phyloP scores from a whole-genome alignment of 2,329 filamentous ascomycete genomes.

The Diplodia sapinea region DNA sequence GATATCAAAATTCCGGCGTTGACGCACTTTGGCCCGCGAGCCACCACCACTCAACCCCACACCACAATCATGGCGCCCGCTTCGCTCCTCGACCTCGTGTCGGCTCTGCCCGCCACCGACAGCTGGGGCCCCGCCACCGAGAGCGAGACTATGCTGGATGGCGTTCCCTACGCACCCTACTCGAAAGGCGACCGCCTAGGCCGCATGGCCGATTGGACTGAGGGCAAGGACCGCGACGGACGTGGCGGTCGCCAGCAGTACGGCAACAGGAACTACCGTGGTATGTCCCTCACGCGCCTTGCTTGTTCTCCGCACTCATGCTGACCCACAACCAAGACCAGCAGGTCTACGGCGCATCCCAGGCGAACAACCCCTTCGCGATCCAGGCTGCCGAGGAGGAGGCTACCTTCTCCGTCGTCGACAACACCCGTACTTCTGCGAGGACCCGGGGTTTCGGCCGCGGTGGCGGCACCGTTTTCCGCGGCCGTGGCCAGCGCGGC shows the following conservation, averaged over 20 bases:
- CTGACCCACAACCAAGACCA: slow-evolving; percentile 69
- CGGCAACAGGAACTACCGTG: slow-evolving; percentile 84
- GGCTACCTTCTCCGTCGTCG: slow-evolving; percentile 96
- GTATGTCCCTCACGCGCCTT: slow-evolving; percentile 54
- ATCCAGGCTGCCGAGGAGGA: slow-evolving; percentile 94
- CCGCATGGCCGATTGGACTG: slow-evolving; percentile 99
- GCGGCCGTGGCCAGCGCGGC: slow-evolving; percentile 76
- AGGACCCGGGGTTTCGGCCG: slow-evolving; percentile 83
- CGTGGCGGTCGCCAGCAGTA: slow-evolving; percentile 86
- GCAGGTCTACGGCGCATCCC: slow-evolving; percentile 92
- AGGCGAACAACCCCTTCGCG: slow-evolving; percentile 78
- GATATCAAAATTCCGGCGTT: slow-evolving; percentile 32
- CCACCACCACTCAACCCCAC: slow-evolving; percentile 23
- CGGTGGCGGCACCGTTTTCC: slow-evolving; percentile 87
- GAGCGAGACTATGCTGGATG: slow-evolving; percentile 85
- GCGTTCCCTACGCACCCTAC: slow-evolving; percentile 96
- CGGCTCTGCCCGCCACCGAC: slow-evolving; percentile 52
- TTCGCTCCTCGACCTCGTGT: slow-evolving; percentile 56
- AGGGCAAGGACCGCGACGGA: slow-evolving; percentile 76
- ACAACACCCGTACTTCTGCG: slow-evolving; percentile 84
- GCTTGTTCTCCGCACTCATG: neutral
- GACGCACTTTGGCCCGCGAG: slow-evolving; percentile 19
- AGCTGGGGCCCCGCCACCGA: slow-evolving; percentile 84
- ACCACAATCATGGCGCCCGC: slow-evolving; percentile 51
- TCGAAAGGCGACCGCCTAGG: slow-evolving; percentile 98